Base-by-base conservation (phyloP, 2,329 filamentous ascomycete genomes). In the Ramularia collo-cygni region DNA sequence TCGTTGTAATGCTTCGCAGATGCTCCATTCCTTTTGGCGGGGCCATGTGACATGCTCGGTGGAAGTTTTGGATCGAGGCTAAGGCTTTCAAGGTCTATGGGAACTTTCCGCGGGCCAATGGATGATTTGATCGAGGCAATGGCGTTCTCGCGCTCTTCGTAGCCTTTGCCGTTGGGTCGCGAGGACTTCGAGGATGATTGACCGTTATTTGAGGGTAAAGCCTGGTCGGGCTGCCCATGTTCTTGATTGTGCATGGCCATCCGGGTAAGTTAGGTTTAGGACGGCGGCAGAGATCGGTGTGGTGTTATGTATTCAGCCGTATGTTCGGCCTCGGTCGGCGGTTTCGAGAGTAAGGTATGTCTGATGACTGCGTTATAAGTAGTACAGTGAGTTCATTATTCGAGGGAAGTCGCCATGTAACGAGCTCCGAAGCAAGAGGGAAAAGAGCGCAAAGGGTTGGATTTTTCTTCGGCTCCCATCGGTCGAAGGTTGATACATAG, bases 41-140 rank as follows among this genome's bases (percentile, higher is more conserved):
- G 14, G 3, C 32, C 38, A 24, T 43, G 27, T 13, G 38, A 29
- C 28, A 39, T 33, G 15, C 31, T 26, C 24, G 26, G 43, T 28
- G 38, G 40, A 24, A 30, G 38, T 26, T 17, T 24, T 28, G 28
- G 35, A 13, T 37, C 14, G 36, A 43, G 26, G 35, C 41, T n/a
- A 21, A 42, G 41, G 13, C 51, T 39, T 32, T 67, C 64, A 31
- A 71, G 63, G 48, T 70, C 64, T 31, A 74, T 56, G 1, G 67
- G 61, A 38, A 67, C 63, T 47, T 65, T 66, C 17, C 65, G 63
- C 15, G 63, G 66, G 21, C 65, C 65, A 58, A 76, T 77, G 10
- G 76, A 79, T 5, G 70, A 70, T 50, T 72, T 64, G 44, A 81
- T 81, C 16, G 77, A 74, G 13, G 74, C 69, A 51, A 71, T 74